Conservation (phyloP, 2,329 filamentous ascomycete genomes). For the Alternaria incomplexa region DNA sequence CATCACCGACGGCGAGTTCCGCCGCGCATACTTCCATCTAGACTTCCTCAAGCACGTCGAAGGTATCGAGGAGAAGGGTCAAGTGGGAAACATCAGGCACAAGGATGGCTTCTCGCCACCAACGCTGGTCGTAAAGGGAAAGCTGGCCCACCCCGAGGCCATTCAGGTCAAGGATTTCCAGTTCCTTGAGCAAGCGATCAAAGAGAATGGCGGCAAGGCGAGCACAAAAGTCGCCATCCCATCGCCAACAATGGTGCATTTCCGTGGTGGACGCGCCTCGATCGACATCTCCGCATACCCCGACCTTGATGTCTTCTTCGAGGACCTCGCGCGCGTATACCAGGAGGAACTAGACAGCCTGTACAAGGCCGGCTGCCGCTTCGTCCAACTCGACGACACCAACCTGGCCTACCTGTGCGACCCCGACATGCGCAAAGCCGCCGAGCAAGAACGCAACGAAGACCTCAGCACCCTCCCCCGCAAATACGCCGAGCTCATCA, state of each 20-base stretch:
- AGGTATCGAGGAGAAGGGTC: slow-evolving; percentile 61
- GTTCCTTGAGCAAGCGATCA: slow-evolving; percentile 59
- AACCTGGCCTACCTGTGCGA: slow-evolving; percentile 67
- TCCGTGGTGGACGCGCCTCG: slow-evolving; percentile 61
- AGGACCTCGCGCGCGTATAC: slow-evolving; percentile 61
- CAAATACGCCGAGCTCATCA: slow-evolving; percentile 63
- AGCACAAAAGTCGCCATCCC: slow-evolving; percentile 65
- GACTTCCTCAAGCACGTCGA: slow-evolving; percentile 63
- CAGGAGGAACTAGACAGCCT: slow-evolving; percentile 61
- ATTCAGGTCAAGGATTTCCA: slow-evolving; percentile 65
- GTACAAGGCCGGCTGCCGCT: slow-evolving; percentile 62
- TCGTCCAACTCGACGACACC: slow-evolving; percentile 65
- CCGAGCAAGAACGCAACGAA: slow-evolving; percentile 57
- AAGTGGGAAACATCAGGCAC: slow-evolving; percentile 51
- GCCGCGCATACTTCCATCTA: slow-evolving; percentile 64
- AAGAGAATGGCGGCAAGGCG: slow-evolving; percentile 43
- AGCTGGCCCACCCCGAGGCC: slow-evolving; percentile 58
- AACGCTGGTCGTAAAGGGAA: slow-evolving; percentile 60
- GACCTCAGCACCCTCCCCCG: slow-evolving; percentile 57
- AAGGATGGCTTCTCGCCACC: slow-evolving; percentile 59
- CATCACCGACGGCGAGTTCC: slow-evolving; percentile 64
- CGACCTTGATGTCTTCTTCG: slow-evolving; percentile 62
- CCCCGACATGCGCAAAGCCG: slow-evolving; percentile 60
- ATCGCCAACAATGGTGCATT: slow-evolving; percentile 66
- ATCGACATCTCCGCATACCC: slow-evolving; percentile 62